Evolutionary conservation across 2,329 filamentous ascomycete species (phyloP).

Genomic region (Alternaria triticimaculans): DNA sequence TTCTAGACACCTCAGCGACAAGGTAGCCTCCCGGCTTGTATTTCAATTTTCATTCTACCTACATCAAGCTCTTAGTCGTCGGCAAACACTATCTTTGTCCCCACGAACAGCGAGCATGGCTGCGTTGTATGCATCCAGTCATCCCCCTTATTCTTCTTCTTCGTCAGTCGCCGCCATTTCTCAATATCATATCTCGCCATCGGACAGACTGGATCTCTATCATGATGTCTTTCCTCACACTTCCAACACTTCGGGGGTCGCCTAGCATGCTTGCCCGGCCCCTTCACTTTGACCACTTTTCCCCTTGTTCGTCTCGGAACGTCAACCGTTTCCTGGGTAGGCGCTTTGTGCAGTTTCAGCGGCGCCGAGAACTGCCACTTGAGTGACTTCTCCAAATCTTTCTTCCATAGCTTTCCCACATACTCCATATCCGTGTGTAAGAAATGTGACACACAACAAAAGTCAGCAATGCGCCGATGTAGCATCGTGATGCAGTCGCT

Average conservation of each 20-base stretch:
- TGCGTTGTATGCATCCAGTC: background rate
- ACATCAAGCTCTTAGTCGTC: background rate
- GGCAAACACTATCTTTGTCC: conserved; percentile 9
- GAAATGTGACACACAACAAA: conserved; percentile 12
- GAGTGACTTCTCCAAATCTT: background rate
- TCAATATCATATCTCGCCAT: conserved; percentile 1
- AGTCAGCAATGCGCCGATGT: background rate
- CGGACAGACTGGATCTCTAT: conserved; percentile 14
- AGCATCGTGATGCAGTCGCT: conserved; percentile 2
- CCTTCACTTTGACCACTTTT: background rate
- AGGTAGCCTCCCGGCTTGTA: background rate
- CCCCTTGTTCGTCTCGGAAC: background rate
- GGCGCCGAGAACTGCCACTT: background rate
- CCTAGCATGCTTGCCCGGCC: background rate
- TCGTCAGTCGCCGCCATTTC: conserved; percentile 14
- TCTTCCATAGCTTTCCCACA: conserved; percentile 11
- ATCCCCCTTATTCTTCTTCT: conserved; percentile 1
- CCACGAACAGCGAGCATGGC: background rate
- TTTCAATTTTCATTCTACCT: background rate
- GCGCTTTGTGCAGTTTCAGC: background rate
- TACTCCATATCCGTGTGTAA: conserved; percentile 19
- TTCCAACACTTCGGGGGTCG: conserved; percentile 19
- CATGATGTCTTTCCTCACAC: conserved; percentile 18
- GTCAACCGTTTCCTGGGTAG: background rate
- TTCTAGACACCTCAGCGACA: background rate